Evolutionary conservation across 257 asterid genomes (phyloP), one percentile per base, ranked within the genome.

Genomic region (Ligustrum vulgare): DNA sequence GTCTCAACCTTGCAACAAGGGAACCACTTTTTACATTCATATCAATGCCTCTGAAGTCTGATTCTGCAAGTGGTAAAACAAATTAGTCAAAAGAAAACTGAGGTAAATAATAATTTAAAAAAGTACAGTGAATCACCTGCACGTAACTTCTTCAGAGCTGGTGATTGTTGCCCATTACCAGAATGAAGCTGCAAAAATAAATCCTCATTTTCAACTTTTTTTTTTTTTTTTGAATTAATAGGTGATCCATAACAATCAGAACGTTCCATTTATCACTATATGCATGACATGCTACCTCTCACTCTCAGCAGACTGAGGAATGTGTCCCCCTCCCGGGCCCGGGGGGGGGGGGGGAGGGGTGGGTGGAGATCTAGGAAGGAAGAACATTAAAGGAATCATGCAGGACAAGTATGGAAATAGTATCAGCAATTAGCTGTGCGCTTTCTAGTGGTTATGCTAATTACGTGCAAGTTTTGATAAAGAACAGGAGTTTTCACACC

Each of bases 131-230:
- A 33, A 58, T 72, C 84, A 94, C 98, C 97, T 87, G 75, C 78
- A 80, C 94, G 85, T 78, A 87, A 73, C 81, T 94, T 88, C 88
- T 94, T 94, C 67, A 77, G 84, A n/a, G 87, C 84, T 71, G 95
- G 86, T 70, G 97, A 84, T 58, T 71, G 80, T 76, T 83, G 93
- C 71, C 96, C 91, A 72, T 78, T 87, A 81, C 93, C 88, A 78
- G 97, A 84, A 87, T 94, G 99, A 85, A 94, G 99, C 99, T 94
- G 91, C 82, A 82, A 83, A 76, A 68, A 80, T 63, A 71, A 31
- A 36, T 56, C 60, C 41, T 74, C 69, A 79, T 47, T 39, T 70
- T 74, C 35, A 68, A 58, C 36, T 37, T 58, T 47, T 36, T 72
- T 39, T 64, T 37, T 58, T 47, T 36, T 72, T 39, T 64, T 64